Evolutionary conservation across 257 asterid species (phyloP).

Genomic region (Datura wrightii): DNA sequence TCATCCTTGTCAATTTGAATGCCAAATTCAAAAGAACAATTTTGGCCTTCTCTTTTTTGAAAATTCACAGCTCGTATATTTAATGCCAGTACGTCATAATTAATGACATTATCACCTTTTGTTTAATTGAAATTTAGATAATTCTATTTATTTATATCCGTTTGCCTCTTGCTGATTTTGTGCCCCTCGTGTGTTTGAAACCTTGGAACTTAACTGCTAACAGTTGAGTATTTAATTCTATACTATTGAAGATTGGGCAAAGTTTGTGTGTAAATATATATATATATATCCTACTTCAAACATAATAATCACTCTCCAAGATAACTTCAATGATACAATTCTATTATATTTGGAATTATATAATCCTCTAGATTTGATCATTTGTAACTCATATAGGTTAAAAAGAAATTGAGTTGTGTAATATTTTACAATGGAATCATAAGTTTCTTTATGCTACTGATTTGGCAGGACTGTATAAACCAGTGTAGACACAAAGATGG

Average conservation of each 20-base stretch:
- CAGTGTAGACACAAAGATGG: conserved; percentile 52
- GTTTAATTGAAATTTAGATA: conserved; percentile 3
- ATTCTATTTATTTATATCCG: not conserved
- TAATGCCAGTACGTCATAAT: not conserved
- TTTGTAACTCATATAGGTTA: not conserved
- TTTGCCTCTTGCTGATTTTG: not conserved
- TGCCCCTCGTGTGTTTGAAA: not conserved
- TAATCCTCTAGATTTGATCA: not conserved
- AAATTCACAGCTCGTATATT: not conserved
- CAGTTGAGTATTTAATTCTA: not conserved
- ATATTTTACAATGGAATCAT: not conserved
- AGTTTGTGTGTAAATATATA: not conserved
- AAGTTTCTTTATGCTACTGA: conserved; percentile 17
- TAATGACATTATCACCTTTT: not conserved
- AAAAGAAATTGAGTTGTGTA: conserved; percentile 12
- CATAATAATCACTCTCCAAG: not conserved
- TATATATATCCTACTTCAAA: not conserved
- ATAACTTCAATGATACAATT: not conserved
- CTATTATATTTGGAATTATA: not conserved
- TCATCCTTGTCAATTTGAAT: conserved; percentile 22
- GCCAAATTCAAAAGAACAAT: not conserved
- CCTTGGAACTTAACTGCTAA: not conserved
- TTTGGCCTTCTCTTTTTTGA: not conserved
- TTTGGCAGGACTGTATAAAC: conserved; percentile 43
- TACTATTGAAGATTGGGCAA: not conserved